phyloP scores from a whole-genome alignment of 768 basidiomycete species.

The Rubroboletus pulcherrimus region DNA sequence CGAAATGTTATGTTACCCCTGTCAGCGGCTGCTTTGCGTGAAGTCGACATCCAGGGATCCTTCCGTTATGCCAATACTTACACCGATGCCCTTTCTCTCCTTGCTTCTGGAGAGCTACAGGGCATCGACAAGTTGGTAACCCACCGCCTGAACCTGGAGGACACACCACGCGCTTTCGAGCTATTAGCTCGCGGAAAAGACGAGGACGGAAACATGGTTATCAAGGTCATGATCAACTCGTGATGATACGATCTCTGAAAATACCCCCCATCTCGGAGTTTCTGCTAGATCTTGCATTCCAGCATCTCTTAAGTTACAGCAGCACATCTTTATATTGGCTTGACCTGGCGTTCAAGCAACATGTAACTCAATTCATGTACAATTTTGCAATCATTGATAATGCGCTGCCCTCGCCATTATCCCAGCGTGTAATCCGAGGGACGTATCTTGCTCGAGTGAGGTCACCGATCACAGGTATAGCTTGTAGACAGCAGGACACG shows the following conservation, averaged over 20 bases:
- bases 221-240: slow-evolving; percentile 82
- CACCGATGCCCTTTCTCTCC: slow-evolving; percentile 75
- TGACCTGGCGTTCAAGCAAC: slow-evolving; percentile 9
- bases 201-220: slow-evolving; percentile 73
- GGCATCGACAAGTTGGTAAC: slow-evolving; percentile 75
- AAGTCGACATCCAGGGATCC: slow-evolving; percentile 89
- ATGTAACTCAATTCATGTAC: slow-evolving; percentile 25
- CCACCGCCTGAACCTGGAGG: slow-evolving; percentile 64
- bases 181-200: slow-evolving; percentile 74
- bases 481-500: slow-evolving; percentile 4
- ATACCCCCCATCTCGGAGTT: not conserved
- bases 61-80: slow-evolving; percentile 93
- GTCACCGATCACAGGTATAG: slow-evolving; percentile 9
- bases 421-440: not conserved
- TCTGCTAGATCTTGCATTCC: slow-evolving; percentile 10
- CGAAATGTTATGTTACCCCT: slow-evolving; percentile 80
- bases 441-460: not conserved
- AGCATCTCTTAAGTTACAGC: slow-evolving; percentile 14
- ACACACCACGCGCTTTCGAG: slow-evolving; percentile 76
- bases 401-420: not conserved
- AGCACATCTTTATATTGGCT: slow-evolving; percentile 8
- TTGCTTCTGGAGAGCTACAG: slow-evolving; percentile 59
- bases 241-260: slow-evolving; percentile 18
- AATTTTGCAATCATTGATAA: slow-evolving; percentile 6
- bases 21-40: slow-evolving; percentile 75